Evolutionary conservation across 352 stramenopile genomes (phyloP), one percentile per base, ranked within the genome.

Genomic region (Pythium coloratum): DNA sequence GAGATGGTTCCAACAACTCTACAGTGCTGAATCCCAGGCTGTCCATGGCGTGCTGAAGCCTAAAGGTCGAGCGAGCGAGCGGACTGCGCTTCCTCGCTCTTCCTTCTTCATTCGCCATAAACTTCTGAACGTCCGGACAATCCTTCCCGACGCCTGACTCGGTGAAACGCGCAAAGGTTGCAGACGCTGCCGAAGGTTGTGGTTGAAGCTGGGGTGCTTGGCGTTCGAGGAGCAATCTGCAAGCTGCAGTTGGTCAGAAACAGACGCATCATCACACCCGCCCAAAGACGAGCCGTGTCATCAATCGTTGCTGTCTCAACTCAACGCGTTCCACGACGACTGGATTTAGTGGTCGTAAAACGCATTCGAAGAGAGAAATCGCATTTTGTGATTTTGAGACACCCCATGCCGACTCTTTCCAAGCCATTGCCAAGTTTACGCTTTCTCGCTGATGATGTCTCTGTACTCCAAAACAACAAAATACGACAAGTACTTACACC

Each of bases 301-400:
- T 63, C 57, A 64, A 38, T 40, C 32, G 46, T 64, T 64, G 59
- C 59, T 30, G 10, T 47, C 5, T 18, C 3, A 26, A 7, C 2
- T 32, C 46, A 12, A 30, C 20, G 9, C 46, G 46, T 12, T 28
- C 18, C 44, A 8, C 5, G 18, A 28, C 18, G 5, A 51, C 38
- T 6, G 38, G 38, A 44, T 44, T 16, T 44, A 18, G 38, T 44
- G 38, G 38, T 44, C 13, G 38, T 44, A 54, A 54, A 54, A 32
- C 47, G 26, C n/a, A 53, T 53, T 28, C 46, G 18, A 53, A 28
- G 14, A 28, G 16, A 26, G 16, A 28, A 26, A 20, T 51, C 44
- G 44, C 44, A 51, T 51, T 51, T 26, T 51, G 44, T 14, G 10
- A 28, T 14, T 51, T 26, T 14, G 20, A 13, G 34, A 40, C 7